Evolutionary conservation across 352 stramenopile genomes (phyloP).

Genomic region (Pythium monospermum): DNA sequence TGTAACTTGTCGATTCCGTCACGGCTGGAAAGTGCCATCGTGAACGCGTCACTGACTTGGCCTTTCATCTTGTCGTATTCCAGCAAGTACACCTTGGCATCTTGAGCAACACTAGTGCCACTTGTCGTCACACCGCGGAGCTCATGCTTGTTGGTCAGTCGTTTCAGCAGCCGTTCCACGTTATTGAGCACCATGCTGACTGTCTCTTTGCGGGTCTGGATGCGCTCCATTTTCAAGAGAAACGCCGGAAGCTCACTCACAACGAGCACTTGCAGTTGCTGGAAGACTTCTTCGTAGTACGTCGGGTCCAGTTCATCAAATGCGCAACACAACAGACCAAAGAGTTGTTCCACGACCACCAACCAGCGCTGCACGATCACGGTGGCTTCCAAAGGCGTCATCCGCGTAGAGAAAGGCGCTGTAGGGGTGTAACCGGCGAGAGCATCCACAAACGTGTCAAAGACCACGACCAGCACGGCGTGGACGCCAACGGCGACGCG

Average conservation of each 20-base stretch:
- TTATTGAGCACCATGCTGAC: constrained; percentile 40
- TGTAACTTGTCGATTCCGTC: constrained; percentile 23
- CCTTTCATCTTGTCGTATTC: constrained; percentile 24
- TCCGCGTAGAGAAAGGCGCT: background rate
- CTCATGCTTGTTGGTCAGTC: constrained; percentile 39
- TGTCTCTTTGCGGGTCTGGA: constrained; percentile 26
- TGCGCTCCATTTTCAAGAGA: constrained; percentile 35
- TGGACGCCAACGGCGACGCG: constrained; percentile 30
- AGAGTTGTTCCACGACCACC: constrained; percentile 34
- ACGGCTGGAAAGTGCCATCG: constrained; percentile 17
- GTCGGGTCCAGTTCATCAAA: constrained; percentile 32
- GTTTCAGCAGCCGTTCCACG: constrained; percentile 32
- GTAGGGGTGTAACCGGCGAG: background rate
- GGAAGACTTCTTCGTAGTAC: constrained; percentile 31
- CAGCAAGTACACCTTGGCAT: constrained; percentile 27
- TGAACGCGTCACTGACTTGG: constrained; percentile 14
- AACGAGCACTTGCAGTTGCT: constrained; percentile 27
- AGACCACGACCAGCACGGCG: constrained; percentile 26
- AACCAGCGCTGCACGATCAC: constrained; percentile 26
- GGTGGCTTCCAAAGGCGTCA: background rate
- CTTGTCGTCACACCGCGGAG: constrained; percentile 35
- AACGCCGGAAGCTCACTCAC: constrained; percentile 31
- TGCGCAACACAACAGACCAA: constrained; percentile 32
- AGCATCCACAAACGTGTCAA: constrained; percentile 40
- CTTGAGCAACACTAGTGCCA: constrained; percentile 27